Evolutionary conservation across 2,329 filamentous ascomycete species (phyloP), one percentile per base, ranked within the genome.

Genomic region (Sphaceloma murrayae): DNA sequence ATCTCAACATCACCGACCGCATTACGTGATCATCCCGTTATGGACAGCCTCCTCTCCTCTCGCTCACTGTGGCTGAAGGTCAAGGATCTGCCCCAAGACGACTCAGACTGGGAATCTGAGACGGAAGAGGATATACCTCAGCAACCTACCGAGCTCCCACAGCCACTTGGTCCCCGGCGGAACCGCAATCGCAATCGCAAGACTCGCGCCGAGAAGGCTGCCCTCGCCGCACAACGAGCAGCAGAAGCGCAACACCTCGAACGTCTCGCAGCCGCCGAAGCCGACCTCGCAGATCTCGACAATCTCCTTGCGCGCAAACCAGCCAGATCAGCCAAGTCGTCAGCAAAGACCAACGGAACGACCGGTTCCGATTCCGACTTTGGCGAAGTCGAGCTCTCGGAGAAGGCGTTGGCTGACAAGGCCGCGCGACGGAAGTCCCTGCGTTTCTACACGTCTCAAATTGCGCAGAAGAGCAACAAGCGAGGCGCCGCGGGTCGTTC

Each of bases 371-470:
- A 85, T 55, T 94, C 87, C 2, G 91, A 98, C 67, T 89, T 98
- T 59, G 91, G 89, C 54, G 91, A 98, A 56, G 81, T 85, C 11
- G 67, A 71, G 3, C 74, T 96, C 47, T 85, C 87, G 44, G 78
- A 80, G 8, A 74, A 79, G 49, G 79, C 89, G 49, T 82, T 85
- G 1, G 84, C 83, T 31, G 85, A 94, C 56, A 98, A 98, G 66
- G 84, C 81, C 0, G 76, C 78, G 48, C 84, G 84, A 63, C 94
- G 91, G 72, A 94, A 93, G 71, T 86, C 78, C 51, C 75, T 98
- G 47, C 83, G 87, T 50, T 98, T 98, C 72, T 98, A 98, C 73
- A 96, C 93, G 2, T 94, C 88, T 2, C 91, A 98, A 61, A 91
- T 98, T 52, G 82, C 85, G 19, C 89, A 96, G 62, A 96, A 95